Base-by-base conservation (phyloP, 371 early-diverging fungal species). In the Apophysomyces sp. region DNA sequence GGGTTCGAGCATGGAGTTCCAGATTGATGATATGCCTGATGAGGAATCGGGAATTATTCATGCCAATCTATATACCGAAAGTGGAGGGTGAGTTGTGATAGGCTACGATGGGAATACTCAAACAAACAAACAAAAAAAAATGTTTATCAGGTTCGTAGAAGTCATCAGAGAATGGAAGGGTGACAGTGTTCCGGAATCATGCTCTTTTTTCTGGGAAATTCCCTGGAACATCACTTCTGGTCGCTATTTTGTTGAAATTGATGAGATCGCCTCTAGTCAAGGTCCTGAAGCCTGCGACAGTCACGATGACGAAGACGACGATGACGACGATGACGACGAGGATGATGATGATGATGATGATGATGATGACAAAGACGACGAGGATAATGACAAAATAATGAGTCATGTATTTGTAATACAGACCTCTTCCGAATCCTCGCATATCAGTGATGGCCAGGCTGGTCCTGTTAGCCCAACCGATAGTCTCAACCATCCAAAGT, bases 51-150 rank as follows among this genome's bases (percentile, higher is more conserved):
- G 55, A 30, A 51, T 49, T 30, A 32, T 61, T 27, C 44, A 27
- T 24, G 69, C 69, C 39, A 61, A 59, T 15, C 57, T 69, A 13
- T 58, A 65, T 30, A 56, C 63, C 36, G 31, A 24, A 55, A 27
- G 55, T 52, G 11, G 58, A 52, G 7, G 32, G 56, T 16, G 53
- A 66, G 7, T n/a, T n/a, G n/a, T n/a, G n/a, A n/a, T n/a, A n/a
- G n/a, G n/a, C n/a, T n/a, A n/a, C n/a, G n/a, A n/a, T n/a, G n/a
- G n/a, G n/a, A n/a, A n/a, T n/a, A n/a, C n/a, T n/a, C n/a, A n/a
- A n/a, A n/a, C n/a, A n/a, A n/a, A n/a, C n/a, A n/a, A n/a, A n/a
- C n/a, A n/a, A n/a, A n/a, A n/a, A 44, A 7, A 16, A 44, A 29
- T 49, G 53, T 21, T 3, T 40, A n/a, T 7, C 28, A 60, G 68